These are phyloP conservation scores for Mycosphaerella sp. DNA, from an alignment of 2,329 filamentous ascomycete species.

Conservation along the genomic window DNA sequence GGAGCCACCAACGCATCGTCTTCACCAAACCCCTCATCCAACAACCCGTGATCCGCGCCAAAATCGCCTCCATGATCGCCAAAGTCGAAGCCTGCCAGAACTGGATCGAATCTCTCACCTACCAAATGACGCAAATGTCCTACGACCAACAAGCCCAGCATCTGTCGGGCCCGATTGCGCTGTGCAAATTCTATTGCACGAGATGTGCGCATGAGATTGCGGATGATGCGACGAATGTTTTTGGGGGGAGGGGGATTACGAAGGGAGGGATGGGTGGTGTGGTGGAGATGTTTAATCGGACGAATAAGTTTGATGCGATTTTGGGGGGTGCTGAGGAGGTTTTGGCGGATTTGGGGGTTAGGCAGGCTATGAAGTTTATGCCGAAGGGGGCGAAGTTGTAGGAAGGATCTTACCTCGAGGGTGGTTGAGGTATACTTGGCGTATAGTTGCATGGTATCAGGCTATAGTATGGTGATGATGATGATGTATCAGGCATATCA, in stretches of 20 bases:
- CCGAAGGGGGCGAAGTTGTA: constrained; percentile 41
- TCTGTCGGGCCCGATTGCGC: constrained; percentile 72
- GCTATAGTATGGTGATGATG: no score
- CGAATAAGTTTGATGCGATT: constrained; percentile 64
- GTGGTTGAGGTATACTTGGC: no score
- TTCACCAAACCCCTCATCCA: constrained; percentile 77
- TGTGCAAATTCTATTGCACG: constrained; percentile 74
- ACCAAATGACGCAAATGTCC: constrained; percentile 82
- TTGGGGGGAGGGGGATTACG: constrained; percentile 73
- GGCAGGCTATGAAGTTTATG: constrained; percentile 78
- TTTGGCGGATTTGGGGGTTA: constrained; percentile 70
- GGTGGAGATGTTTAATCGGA: constrained; percentile 78
- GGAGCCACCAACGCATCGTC: constrained; percentile 79
- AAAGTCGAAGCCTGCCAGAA: constrained; percentile 75
- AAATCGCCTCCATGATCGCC: constrained; percentile 77
- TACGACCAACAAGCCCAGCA: constrained; percentile 69
- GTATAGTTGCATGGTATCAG: no score
- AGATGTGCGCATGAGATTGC: constrained; percentile 75
- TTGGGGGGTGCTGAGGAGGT: constrained; percentile 80
- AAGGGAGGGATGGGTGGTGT: constrained; percentile 76
- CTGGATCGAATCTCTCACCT: constrained; percentile 77
- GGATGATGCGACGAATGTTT: constrained; percentile 78
- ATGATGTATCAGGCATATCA: no score
- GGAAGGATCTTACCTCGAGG: not conserved
- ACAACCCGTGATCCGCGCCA: constrained; percentile 42